phyloP scores from a whole-genome alignment of 768 basidiomycete genomes.

The Termitomyces sp. region DNA sequence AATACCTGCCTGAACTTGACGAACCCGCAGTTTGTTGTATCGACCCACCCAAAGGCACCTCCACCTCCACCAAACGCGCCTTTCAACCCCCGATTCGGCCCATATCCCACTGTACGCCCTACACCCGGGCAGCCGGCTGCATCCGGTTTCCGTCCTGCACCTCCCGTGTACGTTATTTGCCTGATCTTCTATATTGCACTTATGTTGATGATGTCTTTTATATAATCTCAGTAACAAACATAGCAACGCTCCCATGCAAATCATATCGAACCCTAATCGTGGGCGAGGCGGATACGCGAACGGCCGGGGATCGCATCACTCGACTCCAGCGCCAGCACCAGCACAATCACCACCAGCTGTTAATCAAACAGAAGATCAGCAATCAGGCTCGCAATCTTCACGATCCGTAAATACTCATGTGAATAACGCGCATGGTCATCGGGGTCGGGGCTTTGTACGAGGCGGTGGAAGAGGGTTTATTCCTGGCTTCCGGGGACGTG shows the following conservation, averaged over 20 bases:
- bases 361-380: conserved; percentile 8
- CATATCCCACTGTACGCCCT: conserved; percentile 55
- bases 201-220: neutral
- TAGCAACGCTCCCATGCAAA: conserved; percentile 41
- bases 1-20: conserved; percentile 87
- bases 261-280: conserved; percentile 75
- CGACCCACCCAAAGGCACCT: conserved; percentile 58
- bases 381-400: conserved; percentile 1
- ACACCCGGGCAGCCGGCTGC: conserved; percentile 46
- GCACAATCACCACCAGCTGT: neutral
- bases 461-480: conserved; percentile 23
- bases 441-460: conserved; percentile 21
- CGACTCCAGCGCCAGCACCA: neutral
- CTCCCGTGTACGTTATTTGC: conserved; percentile 24
- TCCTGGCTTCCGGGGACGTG: conserved; percentile 24
- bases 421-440: conserved; percentile 13
- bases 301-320: conserved; percentile 25
- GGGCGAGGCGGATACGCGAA: conserved; percentile 29
- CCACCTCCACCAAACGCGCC: conserved; percentile 41
- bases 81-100: conserved; percentile 66
- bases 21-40: conserved; percentile 77
- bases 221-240: conserved; percentile 12
- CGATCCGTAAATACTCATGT: conserved; percentile 1
- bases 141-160: conserved; percentile 62
- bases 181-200: conserved; percentile 4